These are phyloP conservation scores for Yamadazyma diospyri DNA, from an alignment of 1,139 yeast genomes.

Conservation along the genomic window DNA sequence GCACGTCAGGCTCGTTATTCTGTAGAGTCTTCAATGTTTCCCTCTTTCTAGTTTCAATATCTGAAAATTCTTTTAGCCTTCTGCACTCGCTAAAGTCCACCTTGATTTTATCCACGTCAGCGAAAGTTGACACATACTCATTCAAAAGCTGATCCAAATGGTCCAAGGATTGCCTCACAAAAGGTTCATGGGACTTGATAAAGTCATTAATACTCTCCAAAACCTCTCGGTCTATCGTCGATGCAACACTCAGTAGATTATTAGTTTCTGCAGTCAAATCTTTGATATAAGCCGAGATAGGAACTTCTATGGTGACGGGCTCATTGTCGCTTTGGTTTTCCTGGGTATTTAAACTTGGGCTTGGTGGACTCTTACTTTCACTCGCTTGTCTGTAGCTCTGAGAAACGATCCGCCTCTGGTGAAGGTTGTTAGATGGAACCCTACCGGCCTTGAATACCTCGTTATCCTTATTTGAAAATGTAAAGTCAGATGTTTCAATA, in stretches of 20 bases:
- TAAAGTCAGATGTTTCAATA: constrained; percentile 3
- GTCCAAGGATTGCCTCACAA: constrained; percentile 22
- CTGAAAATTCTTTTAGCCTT: constrained; percentile 28
- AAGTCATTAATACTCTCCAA: constrained; percentile 35
- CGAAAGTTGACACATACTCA: constrained; percentile 26
- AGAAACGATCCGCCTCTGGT: constrained; percentile 12
- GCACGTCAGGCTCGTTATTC: background rate
- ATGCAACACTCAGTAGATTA: constrained; percentile 25
- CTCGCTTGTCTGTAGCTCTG: constrained; percentile 10
- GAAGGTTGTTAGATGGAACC: constrained; percentile 2
- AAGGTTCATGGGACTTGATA: constrained; percentile 37
- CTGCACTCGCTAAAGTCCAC: constrained; percentile 30
- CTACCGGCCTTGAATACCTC: background rate
- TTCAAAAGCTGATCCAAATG: constrained; percentile 24
- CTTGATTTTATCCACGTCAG: constrained; percentile 28
- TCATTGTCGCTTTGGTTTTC: constrained; percentile 1
- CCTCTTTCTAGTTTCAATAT: constrained; percentile 12
- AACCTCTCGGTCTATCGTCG: constrained; percentile 35
- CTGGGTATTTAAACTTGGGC: background rate
- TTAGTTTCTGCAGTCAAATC: constrained; percentile 24
- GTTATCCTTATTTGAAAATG: background rate
- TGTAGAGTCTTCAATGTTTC: background rate
- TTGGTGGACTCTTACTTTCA: constrained; percentile 5
- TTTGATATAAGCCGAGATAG: constrained; percentile 13
- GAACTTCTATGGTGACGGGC: constrained; percentile 14